A percentile compares a stretch with the other conserved stretches of the same genome.
phyloP scores from a whole-genome alignment of 108 stramenopile genomes.

The Pseudonitzschia multistriata region DNA sequence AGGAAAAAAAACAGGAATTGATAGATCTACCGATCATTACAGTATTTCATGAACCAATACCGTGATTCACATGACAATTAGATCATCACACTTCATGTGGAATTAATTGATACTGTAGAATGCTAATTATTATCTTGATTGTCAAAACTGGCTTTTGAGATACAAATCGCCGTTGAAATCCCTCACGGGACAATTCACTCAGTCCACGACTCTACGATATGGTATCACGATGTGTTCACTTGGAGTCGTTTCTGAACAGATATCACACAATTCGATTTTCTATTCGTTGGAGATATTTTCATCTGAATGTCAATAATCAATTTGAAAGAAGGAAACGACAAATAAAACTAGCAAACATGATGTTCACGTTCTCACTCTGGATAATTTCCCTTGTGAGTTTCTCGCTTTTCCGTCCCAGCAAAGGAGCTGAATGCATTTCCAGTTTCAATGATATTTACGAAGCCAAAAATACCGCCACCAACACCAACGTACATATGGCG shows the following conservation, averaged over 20 bases:
- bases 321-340: neutral
- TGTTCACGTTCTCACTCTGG: neutral
- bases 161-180: too few species aligned
- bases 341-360: neutral
- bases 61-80: too few species aligned
- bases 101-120: too few species aligned
- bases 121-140: too few species aligned
- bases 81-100: too few species aligned
- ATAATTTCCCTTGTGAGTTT: neutral
- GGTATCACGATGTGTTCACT: too few species aligned
- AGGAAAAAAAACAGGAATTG: too few species aligned
- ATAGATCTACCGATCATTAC: too few species aligned
- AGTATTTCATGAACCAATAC: too few species aligned
- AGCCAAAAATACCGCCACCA: slow-evolving; percentile 13
- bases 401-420: neutral
- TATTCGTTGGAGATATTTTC: neutral
- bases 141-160: too few species aligned
- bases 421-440: neutral
- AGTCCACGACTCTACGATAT: too few species aligned
- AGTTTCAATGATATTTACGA: slow-evolving; percentile 10
- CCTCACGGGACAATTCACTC: too few species aligned
- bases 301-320: neutral
- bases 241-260: neutral
- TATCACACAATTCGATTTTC: neutral
- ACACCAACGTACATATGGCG: slow-evolving; percentile 16